Evolutionary conservation across 140 eudicot species (phyloP), one percentile per base, ranked within the genome.

Genomic region (Cichorium intybus): DNA sequence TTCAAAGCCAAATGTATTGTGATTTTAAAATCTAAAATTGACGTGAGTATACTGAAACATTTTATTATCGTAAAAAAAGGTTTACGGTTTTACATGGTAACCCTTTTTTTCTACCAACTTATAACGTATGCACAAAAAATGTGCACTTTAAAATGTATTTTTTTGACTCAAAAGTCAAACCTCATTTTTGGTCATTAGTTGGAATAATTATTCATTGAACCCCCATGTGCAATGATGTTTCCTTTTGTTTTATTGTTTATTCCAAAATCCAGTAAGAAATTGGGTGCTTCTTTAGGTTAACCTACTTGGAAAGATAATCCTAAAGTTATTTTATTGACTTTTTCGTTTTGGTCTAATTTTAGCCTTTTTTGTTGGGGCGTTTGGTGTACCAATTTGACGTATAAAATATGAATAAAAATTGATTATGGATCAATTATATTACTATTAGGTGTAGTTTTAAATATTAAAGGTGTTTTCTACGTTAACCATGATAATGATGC

Each of bases 191-290:
- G 63, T 48, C 63, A 51, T 51, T 67, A 35, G 70, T 26, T 67
- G 57, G 70, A 22, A 37, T 24, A 8, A 24, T 17, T 54, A 49
- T 20, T 17, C 16, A 59, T 17, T 15, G 64, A 68, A 52, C 29
- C 56, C 59, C 35, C 75, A 68, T 68, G 75, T 75, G 80, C 80
- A 57, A 28, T 33, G 69, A 39, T 51, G 51, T 20, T 66, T 48
- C 33, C 12, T 56, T 10, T 21, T 57, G 47, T 47, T 58, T 48
- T 27, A 35, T 24, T 34, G 37, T 57, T 62, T 45, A 49, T 62
- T 7, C 43, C 24, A 2, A 56, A 47, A 41, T 39, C 59, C 56
- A 51, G 24, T 24, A 27, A 45, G 26, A 66, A 41, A 21, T 24
- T 74, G 24, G 49, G 69, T 67, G 58, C 17, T 63, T 49, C 26